Base-by-base conservation (phyloP, 495 filamentous ascomycete species). In the Trichoderma parareesei region DNA sequence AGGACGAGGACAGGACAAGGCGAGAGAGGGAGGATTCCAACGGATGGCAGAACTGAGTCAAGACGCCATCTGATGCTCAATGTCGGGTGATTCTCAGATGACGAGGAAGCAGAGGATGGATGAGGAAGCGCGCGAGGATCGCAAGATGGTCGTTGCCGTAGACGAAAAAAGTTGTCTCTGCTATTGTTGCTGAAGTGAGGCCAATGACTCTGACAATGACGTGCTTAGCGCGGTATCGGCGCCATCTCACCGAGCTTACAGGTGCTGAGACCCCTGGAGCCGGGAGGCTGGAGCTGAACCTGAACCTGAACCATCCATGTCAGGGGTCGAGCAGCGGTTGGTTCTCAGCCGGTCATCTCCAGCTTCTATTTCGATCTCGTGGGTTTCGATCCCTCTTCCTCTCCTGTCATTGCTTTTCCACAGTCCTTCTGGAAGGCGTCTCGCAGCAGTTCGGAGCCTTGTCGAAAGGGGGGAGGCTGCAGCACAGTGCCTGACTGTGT, bases 151-250 rank as follows among this genome's bases (percentile, higher is more conserved):
- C 18, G 16, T 6, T 49, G 46, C 46, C 7, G 46, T n/a, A n/a
- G 16, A n/a, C 9, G 4, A 49, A 9, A 49, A 49, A 49, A 49
- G 46, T 41, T 41, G 40, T 11, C 40, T 49, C 46, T 27, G 27
- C 27, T 49, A 49, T 35, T 13, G 10, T 35, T 57, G 27, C 20
- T 35, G 53, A 35, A 16, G 9, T 57, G 53, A 57, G 53, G 20
- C 53, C 9, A 55, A 18, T 57, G 20, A 35, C 27, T 35, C 53
- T 57, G 53, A 57, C 53, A 57, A 57, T 57, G 53, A 57, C 53
- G 53, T 57, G 53, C 53, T 57, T 57, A 57, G 53, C 18, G 53
- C 53, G 53, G 53, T 57, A 11, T 57, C 53, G 53, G 53, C 53
- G 53, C 27, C 5, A 37, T 18, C 44, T 27, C 44, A 14, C 10